phyloP scores from a whole-genome alignment of 2,329 filamentous ascomycete genomes.

The Colletotrichum sp. region DNA sequence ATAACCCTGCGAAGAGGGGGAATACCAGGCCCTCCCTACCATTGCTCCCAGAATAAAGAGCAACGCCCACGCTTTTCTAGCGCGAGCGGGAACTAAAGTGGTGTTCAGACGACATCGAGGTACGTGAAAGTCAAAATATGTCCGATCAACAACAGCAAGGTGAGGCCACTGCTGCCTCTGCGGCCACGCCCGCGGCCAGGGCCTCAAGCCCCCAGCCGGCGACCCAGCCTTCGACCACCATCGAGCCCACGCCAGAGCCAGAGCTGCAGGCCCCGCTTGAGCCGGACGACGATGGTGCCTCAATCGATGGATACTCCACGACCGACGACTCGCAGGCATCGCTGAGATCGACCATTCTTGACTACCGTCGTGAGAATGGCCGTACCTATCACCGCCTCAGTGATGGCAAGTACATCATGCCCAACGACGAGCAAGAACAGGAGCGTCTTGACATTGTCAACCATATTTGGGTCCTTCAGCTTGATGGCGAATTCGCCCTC shows the following conservation, averaged over 20 bases:
- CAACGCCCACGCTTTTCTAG: neutral
- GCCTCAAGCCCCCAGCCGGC: neutral
- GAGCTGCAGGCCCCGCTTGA: neutral
- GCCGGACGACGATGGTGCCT: neutral
- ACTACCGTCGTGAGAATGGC: constrained; percentile 10
- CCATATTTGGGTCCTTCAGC: constrained; percentile 34
- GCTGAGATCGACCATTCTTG: neutral
- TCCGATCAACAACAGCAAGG: neutral
- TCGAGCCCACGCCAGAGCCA: neutral
- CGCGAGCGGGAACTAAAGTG: neutral
- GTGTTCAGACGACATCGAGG: neutral
- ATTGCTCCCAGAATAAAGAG: no score
- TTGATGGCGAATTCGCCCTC: constrained; percentile 31
- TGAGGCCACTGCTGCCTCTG: neutral
- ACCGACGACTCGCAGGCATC: neutral
- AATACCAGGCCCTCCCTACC: no score
- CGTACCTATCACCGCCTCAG: constrained; percentile 21
- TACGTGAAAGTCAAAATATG: neutral
- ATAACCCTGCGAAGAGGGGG: neutral
- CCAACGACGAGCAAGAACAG: constrained; percentile 24
- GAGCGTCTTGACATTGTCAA: constrained; percentile 35
- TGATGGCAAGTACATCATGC: constrained; percentile 28
- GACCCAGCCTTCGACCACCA: neutral
- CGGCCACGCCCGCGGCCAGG: neutral
- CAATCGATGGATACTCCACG: neutral